Evolutionary conservation across 495 filamentous ascomycete species (phyloP).

Genomic region (Aspergillus indologenus): DNA sequence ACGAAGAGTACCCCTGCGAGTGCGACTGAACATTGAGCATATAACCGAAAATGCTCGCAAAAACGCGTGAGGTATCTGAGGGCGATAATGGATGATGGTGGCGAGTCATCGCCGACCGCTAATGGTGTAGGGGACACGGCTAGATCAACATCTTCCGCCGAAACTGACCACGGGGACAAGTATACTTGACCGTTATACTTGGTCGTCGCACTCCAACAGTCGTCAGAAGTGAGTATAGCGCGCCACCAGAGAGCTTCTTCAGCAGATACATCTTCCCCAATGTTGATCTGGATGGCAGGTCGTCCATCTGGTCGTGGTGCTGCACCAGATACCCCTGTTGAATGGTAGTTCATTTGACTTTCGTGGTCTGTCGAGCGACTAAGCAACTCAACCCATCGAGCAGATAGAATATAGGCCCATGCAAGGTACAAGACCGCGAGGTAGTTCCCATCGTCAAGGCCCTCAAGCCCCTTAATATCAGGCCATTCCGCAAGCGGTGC

Average conservation of each 20-base stretch:
- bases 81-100: constrained; percentile 20
- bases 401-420: constrained; percentile 31
- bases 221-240: constrained; percentile 17
- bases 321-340: neutral
- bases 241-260: constrained; percentile 24
- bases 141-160: constrained; percentile 8
- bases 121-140: constrained; percentile 1
- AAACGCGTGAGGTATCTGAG: constrained; percentile 29
- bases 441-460: constrained; percentile 25
- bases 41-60: constrained; percentile 22
- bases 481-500: constrained; percentile 25
- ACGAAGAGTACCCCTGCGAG: constrained; percentile 28
- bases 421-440: constrained; percentile 23
- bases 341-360: constrained; percentile 16
- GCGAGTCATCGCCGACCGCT: constrained; percentile 1
- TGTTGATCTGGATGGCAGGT: constrained; percentile 18
- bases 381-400: constrained; percentile 27
- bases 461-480: constrained; percentile 18
- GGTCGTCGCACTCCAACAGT: constrained; percentile 21
- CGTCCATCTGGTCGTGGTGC: constrained; percentile 8
- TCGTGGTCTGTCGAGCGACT: constrained; percentile 20
- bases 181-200: constrained; percentile 24
- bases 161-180: constrained; percentile 29
- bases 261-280: constrained; percentile 16
- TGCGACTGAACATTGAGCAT: constrained; percentile 28